Conservation (phyloP, 139 green algal species). For the Mesotaenium endlicherianum region DNA sequence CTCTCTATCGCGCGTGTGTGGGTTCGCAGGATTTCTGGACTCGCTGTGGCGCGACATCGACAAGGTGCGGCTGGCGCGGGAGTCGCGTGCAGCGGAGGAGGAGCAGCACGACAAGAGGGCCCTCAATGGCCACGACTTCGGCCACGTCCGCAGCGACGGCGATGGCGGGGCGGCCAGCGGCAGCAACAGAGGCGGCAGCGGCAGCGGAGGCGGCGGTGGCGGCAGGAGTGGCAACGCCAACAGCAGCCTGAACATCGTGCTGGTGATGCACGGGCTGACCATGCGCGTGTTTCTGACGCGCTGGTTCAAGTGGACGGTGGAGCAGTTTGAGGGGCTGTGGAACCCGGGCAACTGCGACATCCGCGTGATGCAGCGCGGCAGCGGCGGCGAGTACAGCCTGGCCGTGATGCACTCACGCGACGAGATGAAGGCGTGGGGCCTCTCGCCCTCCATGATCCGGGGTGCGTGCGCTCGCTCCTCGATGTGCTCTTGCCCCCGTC, state of each 20-base stretch:
- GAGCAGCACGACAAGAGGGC: background rate
- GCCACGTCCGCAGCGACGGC: background rate
- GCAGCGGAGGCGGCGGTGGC: no score
- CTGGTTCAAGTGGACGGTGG: slow-evolving; percentile 56
- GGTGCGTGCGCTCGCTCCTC: no score
- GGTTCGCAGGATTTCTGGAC: slow-evolving; percentile 1
- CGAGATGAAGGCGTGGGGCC: background rate
- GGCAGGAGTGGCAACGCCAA: no score
- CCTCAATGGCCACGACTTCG: background rate
- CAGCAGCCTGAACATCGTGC: slow-evolving; percentile 49
- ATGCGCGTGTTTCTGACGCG: slow-evolving; percentile 60
- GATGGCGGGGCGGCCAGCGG: background rate
- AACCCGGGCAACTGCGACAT: slow-evolving; percentile 29
- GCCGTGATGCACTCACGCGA: slow-evolving; percentile 3
- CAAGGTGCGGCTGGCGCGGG: background rate
- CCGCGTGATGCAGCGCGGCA: slow-evolving; percentile 20
- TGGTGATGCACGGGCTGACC: slow-evolving; percentile 56
- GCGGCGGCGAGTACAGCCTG: slow-evolving; percentile 23
- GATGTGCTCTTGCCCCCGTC: no score
- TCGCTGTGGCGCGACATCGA: slow-evolving; percentile 5
- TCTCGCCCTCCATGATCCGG: slow-evolving; percentile 1
- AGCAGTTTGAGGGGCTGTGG: slow-evolving; percentile 47
- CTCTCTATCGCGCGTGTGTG: no score
- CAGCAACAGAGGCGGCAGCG: no score
- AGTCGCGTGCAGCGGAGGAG: background rate